Evolutionary conservation across 345 rosid species (phyloP).

Genomic region (Populus deltoides): DNA sequence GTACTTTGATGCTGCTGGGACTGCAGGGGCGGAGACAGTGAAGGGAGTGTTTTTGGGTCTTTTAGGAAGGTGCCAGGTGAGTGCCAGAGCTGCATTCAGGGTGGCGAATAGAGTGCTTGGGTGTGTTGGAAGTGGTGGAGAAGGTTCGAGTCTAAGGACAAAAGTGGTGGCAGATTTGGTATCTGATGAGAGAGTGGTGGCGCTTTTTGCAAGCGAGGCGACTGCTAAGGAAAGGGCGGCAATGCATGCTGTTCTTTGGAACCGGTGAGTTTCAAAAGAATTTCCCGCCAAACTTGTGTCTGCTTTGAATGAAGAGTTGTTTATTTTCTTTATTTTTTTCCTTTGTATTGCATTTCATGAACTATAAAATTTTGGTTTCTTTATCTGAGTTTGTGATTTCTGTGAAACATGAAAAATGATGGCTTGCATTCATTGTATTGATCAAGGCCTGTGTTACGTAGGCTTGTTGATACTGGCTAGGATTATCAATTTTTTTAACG

Average conservation of each 20-base stretch:
- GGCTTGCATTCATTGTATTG: background rate
- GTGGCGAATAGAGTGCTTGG: conserved; percentile 65
- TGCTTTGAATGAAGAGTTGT: background rate
- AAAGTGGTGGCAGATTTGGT: conserved; percentile 74
- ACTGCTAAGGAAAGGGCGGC: conserved; percentile 65
- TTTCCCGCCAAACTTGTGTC: background rate
- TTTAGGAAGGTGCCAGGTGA: conserved; percentile 79
- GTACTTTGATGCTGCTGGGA: conserved; percentile 79
- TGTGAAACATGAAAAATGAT: background rate
- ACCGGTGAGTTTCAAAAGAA: conserved; percentile 44
- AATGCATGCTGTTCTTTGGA: conserved; percentile 89
- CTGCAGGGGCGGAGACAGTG: conserved; percentile 89
- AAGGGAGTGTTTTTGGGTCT: conserved; percentile 83
- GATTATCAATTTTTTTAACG: no score
- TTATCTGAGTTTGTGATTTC: background rate
- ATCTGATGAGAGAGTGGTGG: conserved; percentile 77
- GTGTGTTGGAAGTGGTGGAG: conserved; percentile 42
- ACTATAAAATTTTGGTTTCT: background rate
- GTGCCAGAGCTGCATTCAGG: conserved; percentile 78
- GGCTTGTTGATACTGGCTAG: background rate
- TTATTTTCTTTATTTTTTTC: background rate
- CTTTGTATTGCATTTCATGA: background rate
- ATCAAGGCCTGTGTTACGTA: background rate
- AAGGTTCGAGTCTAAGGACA: conserved; percentile 56
- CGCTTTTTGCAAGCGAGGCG: conserved; percentile 58